phyloP scores from a whole-genome alignment of 2,329 filamentous ascomycete genomes.

The Aspergillus awamori region DNA sequence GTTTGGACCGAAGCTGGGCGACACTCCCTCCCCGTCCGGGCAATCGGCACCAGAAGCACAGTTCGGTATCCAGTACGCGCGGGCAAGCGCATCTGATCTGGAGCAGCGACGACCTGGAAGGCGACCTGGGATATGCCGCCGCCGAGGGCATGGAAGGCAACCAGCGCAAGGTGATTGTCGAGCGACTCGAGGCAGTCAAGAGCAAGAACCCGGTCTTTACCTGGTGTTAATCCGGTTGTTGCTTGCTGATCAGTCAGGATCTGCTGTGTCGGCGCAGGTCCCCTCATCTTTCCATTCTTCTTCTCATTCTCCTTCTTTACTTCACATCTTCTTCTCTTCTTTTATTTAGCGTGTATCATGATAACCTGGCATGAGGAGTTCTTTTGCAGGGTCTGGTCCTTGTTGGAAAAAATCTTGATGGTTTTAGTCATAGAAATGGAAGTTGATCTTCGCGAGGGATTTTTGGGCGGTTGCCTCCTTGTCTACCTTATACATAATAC shows the following conservation, averaged over 20 bases:
- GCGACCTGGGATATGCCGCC: conserved; percentile 90
- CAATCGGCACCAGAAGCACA: conserved; percentile 34
- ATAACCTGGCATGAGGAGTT: conserved; percentile 29
- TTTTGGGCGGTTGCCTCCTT: background rate
- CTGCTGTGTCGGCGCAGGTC: conserved; percentile 6
- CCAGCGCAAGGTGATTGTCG: conserved; percentile 92
- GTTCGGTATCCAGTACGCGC: conserved; percentile 45
- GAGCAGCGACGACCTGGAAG: conserved; percentile 78
- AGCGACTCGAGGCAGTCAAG: conserved; percentile 93
- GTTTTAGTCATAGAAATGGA: conserved; percentile 42
- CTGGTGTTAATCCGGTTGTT: conserved; percentile 70
- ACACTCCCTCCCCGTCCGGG: conserved; percentile 39
- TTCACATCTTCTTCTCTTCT: background rate
- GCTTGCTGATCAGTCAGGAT: conserved; percentile 3
- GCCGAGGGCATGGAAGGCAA: conserved; percentile 92
- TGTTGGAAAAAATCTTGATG: conserved; percentile 25
- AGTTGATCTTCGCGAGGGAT: conserved; percentile 12
- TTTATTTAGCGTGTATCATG: conserved; percentile 32
- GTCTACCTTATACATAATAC: conserved; percentile 1
- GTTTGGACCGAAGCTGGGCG: conserved; percentile 42
- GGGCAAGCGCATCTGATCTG: conserved; percentile 49
- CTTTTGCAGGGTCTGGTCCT: conserved; percentile 22
- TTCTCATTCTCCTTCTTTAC: background rate
- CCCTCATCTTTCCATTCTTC: conserved; percentile 4
- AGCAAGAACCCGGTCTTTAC: conserved; percentile 94